Evolutionary conservation across 75 land plant genomes (phyloP).

Genomic region (Gnetum montanum): DNA sequence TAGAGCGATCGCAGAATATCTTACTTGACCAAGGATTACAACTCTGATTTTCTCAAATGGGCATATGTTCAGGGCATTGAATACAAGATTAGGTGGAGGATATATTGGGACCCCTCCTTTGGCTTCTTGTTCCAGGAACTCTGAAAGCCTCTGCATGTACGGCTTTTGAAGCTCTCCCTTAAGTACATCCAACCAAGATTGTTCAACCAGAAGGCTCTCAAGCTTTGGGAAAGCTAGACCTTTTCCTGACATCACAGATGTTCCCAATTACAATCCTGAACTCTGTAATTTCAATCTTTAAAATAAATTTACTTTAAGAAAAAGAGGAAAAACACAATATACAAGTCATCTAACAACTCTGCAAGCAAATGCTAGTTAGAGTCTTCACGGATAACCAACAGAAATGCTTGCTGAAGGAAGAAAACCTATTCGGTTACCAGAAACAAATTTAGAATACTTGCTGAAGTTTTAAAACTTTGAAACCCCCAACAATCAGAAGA

Average conservation of each 20-base stretch:
- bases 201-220: conserved; percentile 71
- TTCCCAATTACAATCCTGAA: too few species aligned
- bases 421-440: too few species aligned
- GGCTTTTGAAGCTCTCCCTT: conserved; percentile 74
- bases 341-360: neutral
- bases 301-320: too few species aligned
- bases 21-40: conserved; percentile 92
- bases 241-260: conserved; percentile 18
- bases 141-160: conserved; percentile 52
- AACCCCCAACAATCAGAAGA: neutral
- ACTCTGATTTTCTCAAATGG: conserved; percentile 74
- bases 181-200: conserved; percentile 63
- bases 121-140: conserved; percentile 63
- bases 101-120: conserved; percentile 52
- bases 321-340: too few species aligned
- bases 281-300: too few species aligned
- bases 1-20: neutral
- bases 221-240: conserved; percentile 44
- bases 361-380: neutral
- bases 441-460: too few species aligned
- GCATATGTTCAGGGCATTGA: conserved; percentile 83
- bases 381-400: too few species aligned
- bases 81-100: conserved; percentile 68
- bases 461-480: neutral
- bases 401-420: too few species aligned